Conservation (phyloP, 140 eudicot genomes). For the Flaveria floridana region DNA sequence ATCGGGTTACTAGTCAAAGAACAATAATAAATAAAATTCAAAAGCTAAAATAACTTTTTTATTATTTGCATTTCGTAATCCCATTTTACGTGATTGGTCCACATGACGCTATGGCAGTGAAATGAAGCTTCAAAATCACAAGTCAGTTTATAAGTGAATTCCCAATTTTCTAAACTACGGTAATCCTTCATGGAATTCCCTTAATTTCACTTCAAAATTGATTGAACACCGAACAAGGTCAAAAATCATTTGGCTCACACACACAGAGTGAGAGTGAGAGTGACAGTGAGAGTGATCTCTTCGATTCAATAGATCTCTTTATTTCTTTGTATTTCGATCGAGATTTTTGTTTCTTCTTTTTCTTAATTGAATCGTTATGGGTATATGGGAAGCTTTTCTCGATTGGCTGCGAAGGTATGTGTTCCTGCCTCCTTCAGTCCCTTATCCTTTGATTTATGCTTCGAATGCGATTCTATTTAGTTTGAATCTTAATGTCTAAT, state of each 20-base stretch:
- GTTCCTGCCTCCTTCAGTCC: neutral
- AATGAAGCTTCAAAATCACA: slow-evolving; percentile 22
- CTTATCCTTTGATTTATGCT: neutral
- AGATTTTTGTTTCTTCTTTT: neutral
- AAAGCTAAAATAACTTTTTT: too few relatives aligned
- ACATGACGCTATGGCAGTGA: slow-evolving; percentile 24
- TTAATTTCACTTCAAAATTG: slow-evolving; percentile 19
- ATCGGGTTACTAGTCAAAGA: too few relatives aligned
- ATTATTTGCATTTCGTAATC: too few relatives aligned
- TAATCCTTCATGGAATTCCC: neutral
- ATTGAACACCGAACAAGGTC: slow-evolving; percentile 10
- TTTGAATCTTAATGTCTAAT: neutral
- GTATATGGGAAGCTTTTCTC: slow-evolving; percentile 73
- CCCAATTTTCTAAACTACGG: slow-evolving; percentile 15
- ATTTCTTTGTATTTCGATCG: slow-evolving; percentile 3
- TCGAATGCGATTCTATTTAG: neutral
- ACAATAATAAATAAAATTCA: too few relatives aligned
- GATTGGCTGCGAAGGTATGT: slow-evolving; percentile 76
- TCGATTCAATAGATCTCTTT: slow-evolving; percentile 40
- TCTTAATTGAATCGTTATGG: slow-evolving; percentile 41
- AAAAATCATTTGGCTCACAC: slow-evolving; percentile 15
- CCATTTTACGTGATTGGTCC: slow-evolving; percentile 25
- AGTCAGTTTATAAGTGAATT: neutral
- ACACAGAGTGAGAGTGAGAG: slow-evolving; percentile 22
- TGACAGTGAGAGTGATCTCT: slow-evolving; percentile 28